phyloP scores from a whole-genome alignment of 495 filamentous ascomycete species.

The Aspergillus incahuasiensis region DNA sequence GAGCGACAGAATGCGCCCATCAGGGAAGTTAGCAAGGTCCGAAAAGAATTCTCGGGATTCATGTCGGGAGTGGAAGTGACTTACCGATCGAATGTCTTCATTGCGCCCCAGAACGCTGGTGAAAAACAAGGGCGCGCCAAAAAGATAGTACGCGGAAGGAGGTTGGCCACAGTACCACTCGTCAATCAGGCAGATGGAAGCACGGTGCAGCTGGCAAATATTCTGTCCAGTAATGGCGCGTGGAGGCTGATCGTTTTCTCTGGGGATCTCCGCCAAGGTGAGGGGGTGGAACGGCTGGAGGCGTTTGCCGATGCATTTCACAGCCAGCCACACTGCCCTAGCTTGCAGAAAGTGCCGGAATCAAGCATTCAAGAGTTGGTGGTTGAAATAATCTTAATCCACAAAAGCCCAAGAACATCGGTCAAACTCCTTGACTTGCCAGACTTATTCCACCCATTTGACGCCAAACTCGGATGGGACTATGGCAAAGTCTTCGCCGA shows the following conservation, averaged over 20 bases:
- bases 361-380: not conserved
- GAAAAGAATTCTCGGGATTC: constrained; percentile 13
- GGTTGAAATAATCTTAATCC: constrained; percentile 18
- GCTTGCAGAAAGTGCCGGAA: not conserved
- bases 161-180: constrained; percentile 53
- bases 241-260: constrained; percentile 61
- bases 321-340: not conserved
- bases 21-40: constrained; percentile 7
- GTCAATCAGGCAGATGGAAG: constrained; percentile 55
- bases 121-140: constrained; percentile 26
- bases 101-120: constrained; percentile 5
- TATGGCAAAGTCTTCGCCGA: constrained; percentile 25
- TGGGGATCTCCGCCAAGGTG: constrained; percentile 37
- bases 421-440: constrained; percentile 21
- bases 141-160: constrained; percentile 50
- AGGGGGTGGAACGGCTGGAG: constrained; percentile 2
- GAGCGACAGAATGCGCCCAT: constrained; percentile 1
- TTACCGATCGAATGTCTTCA: constrained; percentile 15
- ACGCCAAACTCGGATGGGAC: constrained; percentile 24
- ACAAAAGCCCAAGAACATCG: constrained; percentile 8
- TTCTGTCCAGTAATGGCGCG: constrained; percentile 47
- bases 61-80: constrained; percentile 20
- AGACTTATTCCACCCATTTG: constrained; percentile 27
- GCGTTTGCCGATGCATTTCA: constrained; percentile 3
- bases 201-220: constrained; percentile 48